These are phyloP conservation scores for Coffea eugenioides DNA, from an alignment of 257 asterid genomes.

Conservation along the genomic window DNA sequence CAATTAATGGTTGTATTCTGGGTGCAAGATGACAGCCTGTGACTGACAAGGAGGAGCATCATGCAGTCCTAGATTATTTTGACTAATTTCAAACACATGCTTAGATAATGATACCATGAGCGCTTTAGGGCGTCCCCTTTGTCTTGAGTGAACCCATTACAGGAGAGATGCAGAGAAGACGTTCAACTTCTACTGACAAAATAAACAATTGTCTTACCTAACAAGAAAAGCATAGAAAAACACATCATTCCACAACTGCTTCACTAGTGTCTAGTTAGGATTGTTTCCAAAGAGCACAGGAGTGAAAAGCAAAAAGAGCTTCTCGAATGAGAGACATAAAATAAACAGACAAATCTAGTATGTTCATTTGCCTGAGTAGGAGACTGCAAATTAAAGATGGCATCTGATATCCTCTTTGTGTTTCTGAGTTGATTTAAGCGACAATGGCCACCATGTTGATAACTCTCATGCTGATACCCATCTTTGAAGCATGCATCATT, in stretches of 20 bases:
- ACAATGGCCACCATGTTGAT: conserved; percentile 5
- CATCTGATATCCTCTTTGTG: conserved; percentile 10
- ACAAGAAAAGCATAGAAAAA: neutral
- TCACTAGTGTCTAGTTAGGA: neutral
- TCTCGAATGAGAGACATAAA: neutral
- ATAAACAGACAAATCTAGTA: neutral
- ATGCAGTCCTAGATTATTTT: neutral
- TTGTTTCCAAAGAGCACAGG: neutral
- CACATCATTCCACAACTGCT: neutral
- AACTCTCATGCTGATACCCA: neutral
- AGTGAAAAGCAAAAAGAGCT: neutral
- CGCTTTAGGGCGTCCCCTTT: too few species aligned
- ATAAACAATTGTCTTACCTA: neutral
- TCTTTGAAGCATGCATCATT: conserved; percentile 6
- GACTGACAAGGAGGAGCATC: neutral
- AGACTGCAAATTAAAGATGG: conserved; percentile 5
- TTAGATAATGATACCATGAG: too few species aligned
- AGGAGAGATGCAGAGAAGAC: too few species aligned
- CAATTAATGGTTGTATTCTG: neutral
- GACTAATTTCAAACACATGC: too few species aligned
- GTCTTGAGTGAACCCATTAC: too few species aligned
- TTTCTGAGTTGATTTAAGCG: neutral
- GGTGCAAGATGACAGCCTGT: neutral
- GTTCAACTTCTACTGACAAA: neutral
- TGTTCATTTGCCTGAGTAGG: conserved; percentile 14